Evolutionary conservation across 106 monocot genomes (phyloP).

Genomic region (Allium cepa): DNA sequence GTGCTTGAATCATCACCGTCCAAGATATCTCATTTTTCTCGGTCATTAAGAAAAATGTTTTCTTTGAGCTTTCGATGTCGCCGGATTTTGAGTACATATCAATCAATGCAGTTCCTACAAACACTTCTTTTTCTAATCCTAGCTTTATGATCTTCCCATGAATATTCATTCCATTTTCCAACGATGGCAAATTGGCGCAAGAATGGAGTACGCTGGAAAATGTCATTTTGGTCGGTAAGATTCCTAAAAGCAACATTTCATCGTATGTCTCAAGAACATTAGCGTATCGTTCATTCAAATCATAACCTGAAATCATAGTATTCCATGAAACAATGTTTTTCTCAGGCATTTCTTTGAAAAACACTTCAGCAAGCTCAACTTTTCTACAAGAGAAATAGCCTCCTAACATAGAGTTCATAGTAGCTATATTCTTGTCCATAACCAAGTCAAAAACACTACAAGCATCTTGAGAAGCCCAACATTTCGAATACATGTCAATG

Average conservation of each 20-base stretch:
- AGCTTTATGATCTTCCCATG: slow-evolving; percentile 46
- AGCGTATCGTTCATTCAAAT: slow-evolving; percentile 15
- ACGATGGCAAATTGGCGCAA: slow-evolving; percentile 36
- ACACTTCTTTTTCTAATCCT: slow-evolving; percentile 30
- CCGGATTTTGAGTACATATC: slow-evolving; percentile 81
- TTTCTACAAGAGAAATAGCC: slow-evolving; percentile 29
- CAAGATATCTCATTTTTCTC: slow-evolving; percentile 61
- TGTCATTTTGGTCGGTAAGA: slow-evolving; percentile 28
- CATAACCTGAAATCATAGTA: slow-evolving; percentile 54
- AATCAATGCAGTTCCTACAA: slow-evolving; percentile 31
- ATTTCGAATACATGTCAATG: slow-evolving; percentile 59
- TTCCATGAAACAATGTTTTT: slow-evolving; percentile 51
- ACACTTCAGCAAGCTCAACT: slow-evolving; percentile 24
- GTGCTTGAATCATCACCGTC: slow-evolving; percentile 61
- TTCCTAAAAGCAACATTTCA: slow-evolving; percentile 33
- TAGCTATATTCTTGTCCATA: slow-evolving; percentile 31
- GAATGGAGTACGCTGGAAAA: slow-evolving; percentile 54
- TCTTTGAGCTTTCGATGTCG: slow-evolving; percentile 36
- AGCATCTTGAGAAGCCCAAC: slow-evolving; percentile 20
- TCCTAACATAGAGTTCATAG: slow-evolving; percentile 62
- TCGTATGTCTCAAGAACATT: slow-evolving; percentile 28
- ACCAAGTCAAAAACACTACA: slow-evolving; percentile 31
- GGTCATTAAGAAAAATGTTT: slow-evolving; percentile 34
- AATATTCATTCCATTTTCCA: slow-evolving; percentile 39
- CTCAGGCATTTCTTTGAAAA: slow-evolving; percentile 29